phyloP scores from a whole-genome alignment of 1,284 basidiomycete species.

The Porphyrellus sp. region DNA sequence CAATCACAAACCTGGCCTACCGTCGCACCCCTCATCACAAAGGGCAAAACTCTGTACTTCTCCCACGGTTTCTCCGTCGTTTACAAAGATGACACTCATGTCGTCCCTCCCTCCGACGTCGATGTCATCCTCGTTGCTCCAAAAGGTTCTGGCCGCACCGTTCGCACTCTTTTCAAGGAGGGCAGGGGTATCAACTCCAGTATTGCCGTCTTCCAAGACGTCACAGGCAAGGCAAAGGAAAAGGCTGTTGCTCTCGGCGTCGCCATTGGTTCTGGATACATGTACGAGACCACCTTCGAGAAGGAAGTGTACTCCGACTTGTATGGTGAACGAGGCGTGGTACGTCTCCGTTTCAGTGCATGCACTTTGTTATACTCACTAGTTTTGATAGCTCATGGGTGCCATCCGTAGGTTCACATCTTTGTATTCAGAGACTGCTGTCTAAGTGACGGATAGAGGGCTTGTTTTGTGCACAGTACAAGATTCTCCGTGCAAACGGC shows the following conservation, averaged over 20 bases:
- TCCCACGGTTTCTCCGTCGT: constrained; percentile 99
- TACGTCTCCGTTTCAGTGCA: constrained; percentile 43
- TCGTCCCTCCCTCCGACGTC: constrained; percentile 88
- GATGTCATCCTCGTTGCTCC: constrained; percentile 99
- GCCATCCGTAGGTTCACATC: constrained; percentile 77
- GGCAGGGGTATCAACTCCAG: constrained; percentile 96
- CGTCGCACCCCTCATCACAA: constrained; percentile 90
- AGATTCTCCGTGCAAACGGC: constrained; percentile 97
- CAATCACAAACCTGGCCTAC: constrained; percentile 93
- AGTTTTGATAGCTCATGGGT: constrained; percentile 80
- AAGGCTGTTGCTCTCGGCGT: constrained; percentile 95
- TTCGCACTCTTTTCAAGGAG: constrained; percentile 99
- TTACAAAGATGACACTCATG: constrained; percentile 96
- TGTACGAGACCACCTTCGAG: constrained; percentile 98
- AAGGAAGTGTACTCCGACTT: constrained; percentile 99
- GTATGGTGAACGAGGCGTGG: constrained; percentile 99
- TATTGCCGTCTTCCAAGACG: constrained; percentile 89
- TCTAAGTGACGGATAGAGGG: constrained; percentile 63
- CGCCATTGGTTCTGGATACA: constrained; percentile 92
- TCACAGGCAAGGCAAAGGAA: constrained; percentile 96
- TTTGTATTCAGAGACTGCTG: constrained; percentile 3
- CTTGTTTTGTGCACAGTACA: constrained; percentile 98
- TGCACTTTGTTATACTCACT: constrained; percentile 12
- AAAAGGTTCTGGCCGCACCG: constrained; percentile 98
- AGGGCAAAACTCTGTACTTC: constrained; percentile 99